Evolutionary conservation across 306 rosid genomes (phyloP).

Genomic region (Prunus mongolica): DNA sequence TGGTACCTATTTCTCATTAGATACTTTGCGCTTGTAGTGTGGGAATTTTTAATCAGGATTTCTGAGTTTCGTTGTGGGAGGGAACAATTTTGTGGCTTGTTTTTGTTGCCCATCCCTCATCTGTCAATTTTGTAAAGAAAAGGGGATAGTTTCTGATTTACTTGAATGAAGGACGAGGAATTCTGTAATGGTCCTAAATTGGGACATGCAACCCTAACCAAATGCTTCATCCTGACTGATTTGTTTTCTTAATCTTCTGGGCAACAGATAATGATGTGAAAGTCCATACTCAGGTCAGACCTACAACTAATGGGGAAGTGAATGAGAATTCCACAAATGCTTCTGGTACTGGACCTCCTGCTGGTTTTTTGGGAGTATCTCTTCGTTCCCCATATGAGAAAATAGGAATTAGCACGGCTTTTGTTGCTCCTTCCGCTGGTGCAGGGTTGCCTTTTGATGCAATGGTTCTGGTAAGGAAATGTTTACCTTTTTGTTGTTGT

Average conservation of each 20-base stretch:
- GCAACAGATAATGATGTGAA: slow-evolving; percentile 5
- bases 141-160: not conserved
- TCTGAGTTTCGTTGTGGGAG: not conserved
- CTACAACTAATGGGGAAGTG: slow-evolving; percentile 4
- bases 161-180: not conserved
- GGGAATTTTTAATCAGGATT: not conserved
- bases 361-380: slow-evolving; percentile 8
- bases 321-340: not conserved
- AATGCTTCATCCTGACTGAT: not conserved
- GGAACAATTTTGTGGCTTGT: not conserved
- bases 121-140: not conserved
- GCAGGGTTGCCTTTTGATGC: slow-evolving; percentile 19
- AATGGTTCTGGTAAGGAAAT: slow-evolving; percentile 20
- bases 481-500: not conserved
- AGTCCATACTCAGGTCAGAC: slow-evolving; percentile 4
- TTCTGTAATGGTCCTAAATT: not conserved
- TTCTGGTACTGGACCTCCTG: not conserved
- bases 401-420: slow-evolving; percentile 2
- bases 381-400: slow-evolving; percentile 3
- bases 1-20: not conserved
- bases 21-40: not conserved
- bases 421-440: slow-evolving; percentile 10
- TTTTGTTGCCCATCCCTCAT: not conserved
- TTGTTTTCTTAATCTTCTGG: slow-evolving; percentile 6
- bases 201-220: not conserved